phyloP scores from a whole-genome alignment of 768 basidiomycete species.

The Tremella yokohamensis region DNA sequence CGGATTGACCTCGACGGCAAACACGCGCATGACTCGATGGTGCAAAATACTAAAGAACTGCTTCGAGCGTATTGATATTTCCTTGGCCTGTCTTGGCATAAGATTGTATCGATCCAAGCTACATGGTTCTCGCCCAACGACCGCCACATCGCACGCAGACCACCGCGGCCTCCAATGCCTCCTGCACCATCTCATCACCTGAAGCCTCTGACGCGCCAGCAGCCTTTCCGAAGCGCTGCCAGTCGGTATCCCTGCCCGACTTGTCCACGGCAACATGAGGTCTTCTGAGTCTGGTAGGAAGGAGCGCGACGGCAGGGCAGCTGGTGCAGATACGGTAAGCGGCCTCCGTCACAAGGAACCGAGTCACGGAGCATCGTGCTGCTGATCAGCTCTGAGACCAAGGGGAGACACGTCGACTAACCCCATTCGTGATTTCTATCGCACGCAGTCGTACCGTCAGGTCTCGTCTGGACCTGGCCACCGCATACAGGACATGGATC shows the following conservation, averaged over 20 bases:
- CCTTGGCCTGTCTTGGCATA: no score
- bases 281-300: constrained; percentile 10
- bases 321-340: constrained; percentile 36
- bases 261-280: constrained; percentile 19
- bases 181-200: constrained; percentile 15
- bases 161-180: constrained; percentile 26
- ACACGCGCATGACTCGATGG: no score
- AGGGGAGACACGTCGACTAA: constrained; percentile 16
- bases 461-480: constrained; percentile 2
- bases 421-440: constrained; percentile 37
- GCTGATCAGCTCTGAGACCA: constrained; percentile 3
- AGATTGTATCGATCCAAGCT: not conserved
- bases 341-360: constrained; percentile 29
- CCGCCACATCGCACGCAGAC: constrained; percentile 40
- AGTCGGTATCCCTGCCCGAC: constrained; percentile 21
- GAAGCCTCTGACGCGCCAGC: constrained; percentile 1
- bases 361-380: constrained; percentile 41
- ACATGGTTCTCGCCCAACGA: constrained; percentile 38
- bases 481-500: constrained; percentile 19
- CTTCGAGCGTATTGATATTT: no score
- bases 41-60: no score
- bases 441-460: constrained; percentile 14
- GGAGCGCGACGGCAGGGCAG: constrained; percentile 36
- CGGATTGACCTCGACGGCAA: no score
- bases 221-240: constrained; percentile 11